Evolutionary conservation across 2,329 filamentous ascomycete species (phyloP).

Genomic region (Xylariaceae sp.): DNA sequence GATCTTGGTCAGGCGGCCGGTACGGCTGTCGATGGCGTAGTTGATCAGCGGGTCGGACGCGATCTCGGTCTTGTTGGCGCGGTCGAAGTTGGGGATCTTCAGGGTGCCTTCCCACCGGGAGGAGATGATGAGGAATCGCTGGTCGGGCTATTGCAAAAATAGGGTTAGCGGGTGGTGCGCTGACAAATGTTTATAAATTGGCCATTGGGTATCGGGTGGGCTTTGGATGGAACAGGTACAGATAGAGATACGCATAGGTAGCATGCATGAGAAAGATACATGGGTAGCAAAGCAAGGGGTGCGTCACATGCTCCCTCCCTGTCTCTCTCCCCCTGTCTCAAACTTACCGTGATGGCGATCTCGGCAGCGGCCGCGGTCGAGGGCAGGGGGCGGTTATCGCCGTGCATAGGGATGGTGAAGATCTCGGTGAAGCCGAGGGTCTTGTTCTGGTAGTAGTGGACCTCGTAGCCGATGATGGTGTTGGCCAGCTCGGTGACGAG

Average conservation of each 20-base stretch:
- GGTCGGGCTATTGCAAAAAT: slow-evolving; percentile 46
- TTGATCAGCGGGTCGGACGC: slow-evolving; percentile 60
- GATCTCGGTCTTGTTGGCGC: slow-evolving; percentile 38
- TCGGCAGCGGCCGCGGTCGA: slow-evolving; percentile 47
- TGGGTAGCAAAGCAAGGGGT: too few species aligned
- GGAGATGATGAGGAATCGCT: slow-evolving; percentile 59
- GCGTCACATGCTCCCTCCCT: too few species aligned
- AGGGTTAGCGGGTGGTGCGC: neutral
- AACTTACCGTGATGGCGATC: slow-evolving; percentile 52
- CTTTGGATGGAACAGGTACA: too few species aligned
- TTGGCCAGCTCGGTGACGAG: slow-evolving; percentile 57
- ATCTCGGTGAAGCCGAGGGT: slow-evolving; percentile 41
- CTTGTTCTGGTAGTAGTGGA: slow-evolving; percentile 42
- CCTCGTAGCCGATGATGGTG: slow-evolving; percentile 50
- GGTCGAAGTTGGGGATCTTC: slow-evolving; percentile 41
- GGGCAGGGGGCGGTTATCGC: slow-evolving; percentile 37
- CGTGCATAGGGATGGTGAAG: slow-evolving; percentile 45
- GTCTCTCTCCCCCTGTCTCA: too few species aligned
- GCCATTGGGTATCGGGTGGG: too few species aligned
- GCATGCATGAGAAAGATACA: too few species aligned
- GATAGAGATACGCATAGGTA: too few species aligned
- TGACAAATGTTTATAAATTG: too few species aligned
- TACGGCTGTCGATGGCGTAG: slow-evolving; percentile 48
- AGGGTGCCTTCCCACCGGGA: slow-evolving; percentile 60
- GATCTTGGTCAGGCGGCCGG: slow-evolving; percentile 50